Evolutionary conservation across 305 asterid genomes (phyloP), one percentile per base, ranked within the genome.

Genomic region (Fraxinus albicans): DNA sequence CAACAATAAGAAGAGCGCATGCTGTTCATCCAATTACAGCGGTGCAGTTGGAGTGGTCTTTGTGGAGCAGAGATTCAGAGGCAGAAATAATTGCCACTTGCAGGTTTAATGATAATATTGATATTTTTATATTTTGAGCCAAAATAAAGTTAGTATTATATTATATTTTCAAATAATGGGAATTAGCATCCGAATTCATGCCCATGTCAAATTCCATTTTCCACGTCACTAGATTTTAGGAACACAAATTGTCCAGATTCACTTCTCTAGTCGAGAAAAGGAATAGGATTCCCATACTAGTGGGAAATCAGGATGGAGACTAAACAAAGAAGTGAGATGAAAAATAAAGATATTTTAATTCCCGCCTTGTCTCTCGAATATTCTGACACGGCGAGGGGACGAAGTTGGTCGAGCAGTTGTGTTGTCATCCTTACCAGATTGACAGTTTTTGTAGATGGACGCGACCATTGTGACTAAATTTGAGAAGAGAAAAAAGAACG

Each of bases 41-140:
- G n/a, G 84, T 90, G 4, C 88, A 88, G 55, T 67, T 84, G 79
- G 92, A 90, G 81, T 90, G 92, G 90, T 90, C 90, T 9, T 70
- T 90, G 73, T 89, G 91, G 93, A n/a, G 89, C 0, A 81, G 92
- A 86, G 93, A 90, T 8, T 84, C 29, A 1, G 92, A 89, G 86
- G 86, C 79, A 9, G 91, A 90, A 73, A 84, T 90, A 25, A 67
- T 90, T 65, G 90, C 93, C 6, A 87, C 90, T 73, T 90, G 93
- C 90, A 86, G 93, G 93, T 89, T 63, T 53, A 23, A 40, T 69
- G 75, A 29, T 29, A 13, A 25, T 29, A 12, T 12, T 25, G 21
- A 21, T 21, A 65, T 8, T 29, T 69, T 27, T 69, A 13, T 27
- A 10, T 29, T 69, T 25, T 69, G 60, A 44, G 23, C 21, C 23